Evolutionary conservation across 2,329 filamentous ascomycete species (phyloP).

Genomic region (Drechslerella dactyloides): DNA sequence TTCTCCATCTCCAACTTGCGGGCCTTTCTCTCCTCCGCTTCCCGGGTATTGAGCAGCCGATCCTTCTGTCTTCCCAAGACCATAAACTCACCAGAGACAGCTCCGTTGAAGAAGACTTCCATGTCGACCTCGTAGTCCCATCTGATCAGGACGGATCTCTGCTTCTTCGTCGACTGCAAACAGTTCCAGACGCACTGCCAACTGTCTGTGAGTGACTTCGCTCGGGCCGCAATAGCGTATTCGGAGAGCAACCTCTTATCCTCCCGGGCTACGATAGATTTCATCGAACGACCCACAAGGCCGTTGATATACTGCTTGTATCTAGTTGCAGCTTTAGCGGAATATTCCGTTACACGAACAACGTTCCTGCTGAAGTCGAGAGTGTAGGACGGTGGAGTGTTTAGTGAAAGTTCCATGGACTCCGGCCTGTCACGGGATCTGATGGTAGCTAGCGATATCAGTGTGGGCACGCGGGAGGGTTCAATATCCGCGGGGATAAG

Average conservation of each 20-base stretch:
- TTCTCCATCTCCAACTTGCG: slow-evolving; percentile 25
- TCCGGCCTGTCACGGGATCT: slow-evolving; percentile 20
- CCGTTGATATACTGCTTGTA: slow-evolving; percentile 20
- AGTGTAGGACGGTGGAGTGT: slow-evolving; percentile 10
- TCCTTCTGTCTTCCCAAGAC: slow-evolving; percentile 19
- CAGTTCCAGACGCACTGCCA: slow-evolving; percentile 17
- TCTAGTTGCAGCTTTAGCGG: slow-evolving; percentile 25
- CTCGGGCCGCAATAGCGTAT: slow-evolving; percentile 24
- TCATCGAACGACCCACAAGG: slow-evolving; percentile 17
- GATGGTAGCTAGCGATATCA: slow-evolving; percentile 6
- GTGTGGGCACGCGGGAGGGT: slow-evolving; percentile 7
- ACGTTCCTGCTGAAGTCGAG: slow-evolving; percentile 13
- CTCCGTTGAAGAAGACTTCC: slow-evolving; percentile 25
- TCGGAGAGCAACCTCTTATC: slow-evolving; percentile 23
- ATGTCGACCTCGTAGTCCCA: slow-evolving; percentile 36
- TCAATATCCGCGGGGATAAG: slow-evolving; percentile 13
- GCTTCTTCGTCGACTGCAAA: slow-evolving; percentile 12
- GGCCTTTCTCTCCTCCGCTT: slow-evolving; percentile 24
- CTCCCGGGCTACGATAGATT: slow-evolving; percentile 18
- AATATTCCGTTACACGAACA: slow-evolving; percentile 27
- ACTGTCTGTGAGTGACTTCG: slow-evolving; percentile 12
- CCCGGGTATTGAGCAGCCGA: slow-evolving; percentile 22
- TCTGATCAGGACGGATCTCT: slow-evolving; percentile 12
- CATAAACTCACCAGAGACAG: slow-evolving; percentile 23
- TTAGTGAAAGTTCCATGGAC: slow-evolving; percentile 9